A percentile compares a stretch with the other conserved stretches of the same genome.
These are phyloP conservation scores for Vinca major DNA, from an alignment of 305 asterid genomes.

Conservation along the genomic window DNA sequence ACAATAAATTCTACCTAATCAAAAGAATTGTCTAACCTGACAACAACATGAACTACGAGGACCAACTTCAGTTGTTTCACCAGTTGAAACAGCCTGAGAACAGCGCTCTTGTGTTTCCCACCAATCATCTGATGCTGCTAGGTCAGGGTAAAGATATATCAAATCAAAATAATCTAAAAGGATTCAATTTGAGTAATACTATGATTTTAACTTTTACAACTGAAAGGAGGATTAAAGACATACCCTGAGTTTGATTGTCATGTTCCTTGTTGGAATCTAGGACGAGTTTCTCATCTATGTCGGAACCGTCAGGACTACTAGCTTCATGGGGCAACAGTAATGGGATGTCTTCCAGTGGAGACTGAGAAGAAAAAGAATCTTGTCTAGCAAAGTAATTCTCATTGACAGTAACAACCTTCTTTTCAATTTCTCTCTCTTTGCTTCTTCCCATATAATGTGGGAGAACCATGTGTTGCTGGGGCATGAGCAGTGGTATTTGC, in stretches of 20 bases:
- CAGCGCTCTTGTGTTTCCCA: conserved; percentile 46
- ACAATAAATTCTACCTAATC: neutral
- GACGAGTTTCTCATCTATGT: conserved; percentile 27
- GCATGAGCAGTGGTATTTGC: conserved; percentile 81
- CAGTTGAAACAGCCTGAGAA: conserved; percentile 33
- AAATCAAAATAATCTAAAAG: conserved; percentile 21
- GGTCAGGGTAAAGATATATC: conserved; percentile 20
- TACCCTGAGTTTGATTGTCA: conserved; percentile 21
- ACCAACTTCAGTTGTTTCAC: conserved; percentile 61
- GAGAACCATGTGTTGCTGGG: conserved; percentile 96
- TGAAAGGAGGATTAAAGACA: conserved; percentile 21
- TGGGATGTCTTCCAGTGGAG: conserved; percentile 72
- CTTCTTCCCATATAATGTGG: conserved; percentile 95
- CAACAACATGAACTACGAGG: conserved; percentile 62
- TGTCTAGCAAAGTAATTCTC: conserved; percentile 28
- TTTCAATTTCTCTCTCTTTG: conserved; percentile 36
- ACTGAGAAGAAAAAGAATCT: conserved; percentile 48
- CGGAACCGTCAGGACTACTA: conserved; percentile 29
- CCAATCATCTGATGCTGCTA: conserved; percentile 36
- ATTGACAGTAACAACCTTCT: conserved; percentile 25
- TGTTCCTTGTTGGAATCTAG: conserved; percentile 19
- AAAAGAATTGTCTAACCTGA: conserved; percentile 47
- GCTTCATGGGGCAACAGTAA: conserved; percentile 88
- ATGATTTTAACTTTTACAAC: conserved; percentile 13
- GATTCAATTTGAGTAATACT: conserved; percentile 13